Evolutionary conservation across 1,284 basidiomycete species (phyloP), one percentile per base, ranked within the genome.

Genomic region (Erythrobasidium hasegawianum): DNA sequence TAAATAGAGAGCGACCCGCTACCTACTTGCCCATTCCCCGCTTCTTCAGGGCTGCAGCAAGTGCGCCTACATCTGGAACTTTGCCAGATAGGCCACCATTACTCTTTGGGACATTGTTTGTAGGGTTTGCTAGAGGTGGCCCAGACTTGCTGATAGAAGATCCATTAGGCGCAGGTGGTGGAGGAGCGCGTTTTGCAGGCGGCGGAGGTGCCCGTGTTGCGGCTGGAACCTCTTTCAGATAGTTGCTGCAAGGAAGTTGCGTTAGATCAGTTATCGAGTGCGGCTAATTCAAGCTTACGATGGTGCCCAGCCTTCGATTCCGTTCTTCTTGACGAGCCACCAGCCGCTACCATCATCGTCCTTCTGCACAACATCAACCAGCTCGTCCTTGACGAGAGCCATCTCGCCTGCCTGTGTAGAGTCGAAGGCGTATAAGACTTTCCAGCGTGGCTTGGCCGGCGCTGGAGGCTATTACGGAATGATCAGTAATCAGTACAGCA

Each of bases 311-410:
- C 92, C 95, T 77, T 97, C 92, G 22, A 81, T 78, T 0, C 83
- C 84, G 64, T 83, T 83, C 79, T 90, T 94, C 81, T 88, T 90
- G 57, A 97, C 87, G 49, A 97, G 82, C 93, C 95, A 97, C 95
- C 95, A 98, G 1, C 83, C 80, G 77, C 65, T 58, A 2, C 18
- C 50, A 71, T 88, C 92, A 68, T 90, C 85, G 71, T 96, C 92
- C 80, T 97, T 93, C 80, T 96, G 87, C 59, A 94, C 81, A 13
- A 98, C 82, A 77, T 97, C 93, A 1, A 97, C 89, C 2, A 90
- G 69, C 68, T 97, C 95, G 73, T 92, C 95, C 78, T 97, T 97
- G 71, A 83, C 83, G 55, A 98, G 79, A 8, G 86, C 81, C 83
- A 97, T 88, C 79, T 98, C 95, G 26, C 94, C 94, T 39, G 87